Percentiles rank a stretch among this genome's conserved stretches.
Evolutionary conservation across 352 stramenopile species (phyloP).

Genomic region (Phytophthora agathidicida): DNA sequence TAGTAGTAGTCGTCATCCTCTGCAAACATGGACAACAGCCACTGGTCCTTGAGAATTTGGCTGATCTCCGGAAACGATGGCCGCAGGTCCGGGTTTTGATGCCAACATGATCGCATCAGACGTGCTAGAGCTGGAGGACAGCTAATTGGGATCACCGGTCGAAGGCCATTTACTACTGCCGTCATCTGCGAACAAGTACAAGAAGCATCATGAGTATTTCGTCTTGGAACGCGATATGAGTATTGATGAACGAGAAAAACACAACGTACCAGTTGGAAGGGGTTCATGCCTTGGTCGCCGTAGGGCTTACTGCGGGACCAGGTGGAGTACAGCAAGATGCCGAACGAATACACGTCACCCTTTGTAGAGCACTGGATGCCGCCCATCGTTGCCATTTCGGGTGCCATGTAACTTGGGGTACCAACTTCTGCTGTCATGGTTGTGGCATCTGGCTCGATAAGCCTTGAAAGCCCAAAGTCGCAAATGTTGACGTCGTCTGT

Average conservation of each 20-base stretch:
- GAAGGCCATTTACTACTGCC: slow-evolving; percentile 84
- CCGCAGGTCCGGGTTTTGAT: slow-evolving; percentile 69
- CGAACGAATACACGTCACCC: slow-evolving; percentile 88
- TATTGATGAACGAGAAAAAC: not conserved
- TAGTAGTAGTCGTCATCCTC: slow-evolving; percentile 67
- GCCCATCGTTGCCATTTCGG: slow-evolving; percentile 91
- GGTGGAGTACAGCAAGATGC: slow-evolving; percentile 87
- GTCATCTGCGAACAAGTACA: slow-evolving; percentile 66
- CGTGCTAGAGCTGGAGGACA: slow-evolving; percentile 76
- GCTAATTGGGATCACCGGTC: slow-evolving; percentile 84
- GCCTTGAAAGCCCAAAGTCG: slow-evolving; percentile 92
- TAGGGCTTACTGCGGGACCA: slow-evolving; percentile 90
- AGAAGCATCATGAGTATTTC: slow-evolving; percentile 11
- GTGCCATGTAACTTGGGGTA: slow-evolving; percentile 91
- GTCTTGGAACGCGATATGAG: not conserved
- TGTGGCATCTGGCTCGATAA: slow-evolving; percentile 86
- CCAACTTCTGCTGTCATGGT: slow-evolving; percentile 89
- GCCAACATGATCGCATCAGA: slow-evolving; percentile 87
- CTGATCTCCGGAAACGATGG: slow-evolving; percentile 85
- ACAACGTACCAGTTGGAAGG: slow-evolving; percentile 80
- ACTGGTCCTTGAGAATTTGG: slow-evolving; percentile 77
- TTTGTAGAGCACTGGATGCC: slow-evolving; percentile 89
- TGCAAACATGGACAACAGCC: slow-evolving; percentile 61
- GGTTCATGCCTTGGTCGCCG: slow-evolving; percentile 90
- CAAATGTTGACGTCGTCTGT: slow-evolving; percentile 94